A percentile compares a stretch with the other conserved stretches of the same genome.
These are phyloP conservation scores for Mycena maculata DNA, from an alignment of 768 basidiomycete species.

Conservation along the genomic window DNA sequence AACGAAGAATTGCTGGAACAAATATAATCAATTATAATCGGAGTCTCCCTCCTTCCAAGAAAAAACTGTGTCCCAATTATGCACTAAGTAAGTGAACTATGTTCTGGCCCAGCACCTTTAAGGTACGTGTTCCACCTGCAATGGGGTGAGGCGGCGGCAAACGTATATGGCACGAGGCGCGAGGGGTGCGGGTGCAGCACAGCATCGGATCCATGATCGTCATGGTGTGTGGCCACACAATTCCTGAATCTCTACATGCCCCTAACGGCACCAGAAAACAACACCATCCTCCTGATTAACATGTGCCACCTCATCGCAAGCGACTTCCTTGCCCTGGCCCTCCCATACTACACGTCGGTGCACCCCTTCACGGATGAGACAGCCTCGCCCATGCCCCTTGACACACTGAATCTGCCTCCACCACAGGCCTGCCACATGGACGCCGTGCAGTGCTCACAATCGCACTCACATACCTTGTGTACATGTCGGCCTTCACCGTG, in stretches of 20 bases:
- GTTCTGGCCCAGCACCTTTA: too few species aligned
- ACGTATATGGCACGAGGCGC: too few species aligned
- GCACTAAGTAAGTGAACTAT: too few species aligned
- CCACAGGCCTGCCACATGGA: conserved; percentile 19
- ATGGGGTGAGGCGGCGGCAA: too few species aligned
- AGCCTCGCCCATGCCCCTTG: background rate
- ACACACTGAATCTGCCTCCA: background rate
- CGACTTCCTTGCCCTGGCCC: conserved; percentile 34
- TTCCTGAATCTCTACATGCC: conserved; percentile 7
- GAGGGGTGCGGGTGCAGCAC: background rate
- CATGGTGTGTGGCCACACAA: background rate
- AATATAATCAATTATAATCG: too few species aligned
- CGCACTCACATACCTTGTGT: conserved; percentile 28
- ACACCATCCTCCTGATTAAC: conserved; percentile 10
- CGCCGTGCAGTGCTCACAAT: conserved; percentile 22
- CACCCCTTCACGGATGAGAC: conserved; percentile 1
- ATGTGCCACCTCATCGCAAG: conserved; percentile 25
- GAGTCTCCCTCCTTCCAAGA: too few species aligned
- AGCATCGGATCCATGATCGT: background rate
- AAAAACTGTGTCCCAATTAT: too few species aligned
- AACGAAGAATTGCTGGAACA: too few species aligned
- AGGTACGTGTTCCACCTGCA: too few species aligned
- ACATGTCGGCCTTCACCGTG: conserved; percentile 21
- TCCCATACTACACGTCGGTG: conserved; percentile 30
- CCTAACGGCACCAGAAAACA: background rate